Conservation (phyloP, 208 protist species). For the Dictyostelium gargantuum region DNA sequence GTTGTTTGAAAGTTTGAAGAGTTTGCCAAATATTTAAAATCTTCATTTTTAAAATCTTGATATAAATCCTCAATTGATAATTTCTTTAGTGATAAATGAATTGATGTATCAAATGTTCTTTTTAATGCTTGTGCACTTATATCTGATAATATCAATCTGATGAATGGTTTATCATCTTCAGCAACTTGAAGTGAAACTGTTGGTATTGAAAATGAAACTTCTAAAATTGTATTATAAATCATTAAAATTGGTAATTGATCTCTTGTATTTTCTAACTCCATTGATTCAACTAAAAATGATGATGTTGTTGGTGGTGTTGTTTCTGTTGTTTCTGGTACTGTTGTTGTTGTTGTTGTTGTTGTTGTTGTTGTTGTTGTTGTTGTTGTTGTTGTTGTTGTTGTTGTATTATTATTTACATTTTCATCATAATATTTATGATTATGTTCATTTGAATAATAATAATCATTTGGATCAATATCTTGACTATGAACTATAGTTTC, state of each 20-base stretch:
- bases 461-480: neutral
- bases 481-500: neutral
- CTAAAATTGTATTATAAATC: constrained; percentile 51
- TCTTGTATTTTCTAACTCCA: neutral
- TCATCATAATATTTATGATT: neutral
- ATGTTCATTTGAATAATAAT: neutral
- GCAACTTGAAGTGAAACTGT: neutral
- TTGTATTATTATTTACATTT: neutral
- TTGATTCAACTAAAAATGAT: neutral
- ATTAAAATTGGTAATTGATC: constrained; percentile 61
- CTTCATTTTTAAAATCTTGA: neutral
- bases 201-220: constrained; percentile 20
- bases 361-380: neutral
- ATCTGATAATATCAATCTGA: constrained; percentile 30
- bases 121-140: constrained; percentile 15
- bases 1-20: neutral
- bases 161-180: constrained; percentile 27
- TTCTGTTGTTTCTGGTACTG: neutral
- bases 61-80: constrained; percentile 39
- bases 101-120: constrained; percentile 20
- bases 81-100: constrained; percentile 9
- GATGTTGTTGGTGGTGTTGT: no score
- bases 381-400: neutral
- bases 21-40: constrained; percentile 27
- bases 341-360: neutral